Conservation (phyloP, 352 stramenopile genomes). For the Globisporangium viniferum region DNA sequence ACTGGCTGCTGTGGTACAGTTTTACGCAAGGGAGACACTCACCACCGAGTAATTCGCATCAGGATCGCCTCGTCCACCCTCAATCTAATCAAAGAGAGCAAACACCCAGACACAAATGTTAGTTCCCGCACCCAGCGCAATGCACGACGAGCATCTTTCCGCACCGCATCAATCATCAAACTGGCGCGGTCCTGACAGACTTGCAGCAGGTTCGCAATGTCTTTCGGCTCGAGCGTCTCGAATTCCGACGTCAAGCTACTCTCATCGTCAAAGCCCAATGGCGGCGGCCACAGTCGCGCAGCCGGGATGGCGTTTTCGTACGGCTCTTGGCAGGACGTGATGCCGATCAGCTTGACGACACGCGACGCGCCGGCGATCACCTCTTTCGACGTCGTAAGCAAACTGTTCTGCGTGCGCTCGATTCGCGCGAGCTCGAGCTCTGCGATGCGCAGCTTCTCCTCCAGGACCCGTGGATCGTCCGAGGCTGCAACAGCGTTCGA, state of each 20-base stretch:
- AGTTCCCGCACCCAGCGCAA: not conserved
- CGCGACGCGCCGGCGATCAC: conserved; percentile 60
- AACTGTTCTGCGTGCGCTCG: conserved; percentile 59
- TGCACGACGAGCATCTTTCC: not conserved
- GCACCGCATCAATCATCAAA: conserved; percentile 70
- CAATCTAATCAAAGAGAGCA: conserved; percentile 39
- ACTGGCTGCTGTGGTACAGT: not conserved
- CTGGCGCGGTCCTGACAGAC: conserved; percentile 71
- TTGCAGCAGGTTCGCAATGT: conserved; percentile 61
- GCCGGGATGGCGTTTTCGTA: conserved; percentile 62
- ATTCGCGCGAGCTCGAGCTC: conserved; percentile 65
- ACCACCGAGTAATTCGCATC: conserved; percentile 65
- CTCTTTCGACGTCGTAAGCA: conserved; percentile 77
- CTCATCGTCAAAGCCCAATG: conserved; percentile 43
- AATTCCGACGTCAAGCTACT: conserved; percentile 62
- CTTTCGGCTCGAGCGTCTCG: conserved; percentile 56
- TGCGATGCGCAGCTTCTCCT: conserved; percentile 66
- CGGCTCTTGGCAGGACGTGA: conserved; percentile 61
- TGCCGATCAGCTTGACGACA: conserved; percentile 71
- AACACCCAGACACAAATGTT: not conserved
- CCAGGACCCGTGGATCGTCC: conserved; percentile 64
- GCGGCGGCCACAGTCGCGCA: conserved; percentile 55
- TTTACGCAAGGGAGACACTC: not conserved
- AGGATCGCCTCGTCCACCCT: conserved; percentile 59
- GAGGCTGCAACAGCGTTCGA: conserved; percentile 47